phyloP scores from a whole-genome alignment of 345 rosid genomes.

The Bruguiera sexangula region DNA sequence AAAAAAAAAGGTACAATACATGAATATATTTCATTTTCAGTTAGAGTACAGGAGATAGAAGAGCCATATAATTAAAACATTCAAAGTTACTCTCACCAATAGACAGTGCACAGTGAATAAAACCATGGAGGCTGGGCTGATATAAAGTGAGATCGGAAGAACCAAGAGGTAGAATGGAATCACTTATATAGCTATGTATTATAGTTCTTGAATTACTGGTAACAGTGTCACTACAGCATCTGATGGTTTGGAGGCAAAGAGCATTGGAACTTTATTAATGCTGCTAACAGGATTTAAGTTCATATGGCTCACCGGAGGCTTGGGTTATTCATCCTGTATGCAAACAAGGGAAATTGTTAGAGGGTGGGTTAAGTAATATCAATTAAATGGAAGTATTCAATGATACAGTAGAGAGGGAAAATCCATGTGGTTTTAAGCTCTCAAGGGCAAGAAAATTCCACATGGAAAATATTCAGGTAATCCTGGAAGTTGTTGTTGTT shows the following conservation, averaged over 20 bases:
- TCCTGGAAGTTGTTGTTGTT: background rate
- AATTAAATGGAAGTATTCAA: background rate
- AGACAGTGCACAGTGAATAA: too few species aligned
- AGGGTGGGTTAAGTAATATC: background rate
- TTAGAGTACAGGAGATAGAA: background rate
- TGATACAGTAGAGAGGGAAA: background rate
- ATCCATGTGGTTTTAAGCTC: background rate
- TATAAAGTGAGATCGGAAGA: too few species aligned
- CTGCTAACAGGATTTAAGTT: background rate
- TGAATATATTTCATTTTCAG: too few species aligned
- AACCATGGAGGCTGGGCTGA: too few species aligned
- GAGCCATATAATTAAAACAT: conserved; percentile 7
- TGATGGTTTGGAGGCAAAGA: too few species aligned
- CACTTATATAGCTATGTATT: too few species aligned
- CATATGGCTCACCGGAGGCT: conserved; percentile 24
- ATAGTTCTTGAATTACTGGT: too few species aligned
- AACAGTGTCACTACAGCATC: too few species aligned
- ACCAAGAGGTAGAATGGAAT: too few species aligned
- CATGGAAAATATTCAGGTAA: background rate
- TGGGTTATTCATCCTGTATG: conserved; percentile 46
- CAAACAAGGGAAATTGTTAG: background rate
- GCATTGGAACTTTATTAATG: background rate
- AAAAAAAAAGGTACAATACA: too few species aligned
- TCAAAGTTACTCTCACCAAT: background rate
- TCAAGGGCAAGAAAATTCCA: background rate